Evolutionary conservation across 306 rosid species (phyloP).

Genomic region (Rubus idaeus): DNA sequence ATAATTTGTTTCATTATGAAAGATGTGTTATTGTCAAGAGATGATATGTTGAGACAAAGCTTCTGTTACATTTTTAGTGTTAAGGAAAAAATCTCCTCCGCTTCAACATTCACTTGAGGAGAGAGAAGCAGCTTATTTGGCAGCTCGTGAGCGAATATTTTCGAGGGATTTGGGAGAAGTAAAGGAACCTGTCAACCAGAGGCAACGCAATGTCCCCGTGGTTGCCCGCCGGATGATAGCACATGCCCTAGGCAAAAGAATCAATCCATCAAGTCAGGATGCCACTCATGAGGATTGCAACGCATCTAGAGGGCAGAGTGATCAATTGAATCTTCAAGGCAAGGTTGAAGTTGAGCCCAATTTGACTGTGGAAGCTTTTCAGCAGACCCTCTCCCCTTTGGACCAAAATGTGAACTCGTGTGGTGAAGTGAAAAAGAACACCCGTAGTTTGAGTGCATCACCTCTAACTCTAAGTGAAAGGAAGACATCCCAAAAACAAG

Average conservation of each 20-base stretch:
- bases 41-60: constrained; percentile 14
- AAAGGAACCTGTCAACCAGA: constrained; percentile 54
- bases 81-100: constrained; percentile 34
- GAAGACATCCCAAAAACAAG: constrained; percentile 36
- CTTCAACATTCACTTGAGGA: constrained; percentile 71
- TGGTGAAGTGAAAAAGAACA: constrained; percentile 29
- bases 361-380: constrained; percentile 30
- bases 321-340: constrained; percentile 35
- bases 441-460: constrained; percentile 26
- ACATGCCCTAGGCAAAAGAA: constrained; percentile 88
- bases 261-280: constrained; percentile 45
- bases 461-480: constrained; percentile 28
- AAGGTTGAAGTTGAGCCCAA: constrained; percentile 31
- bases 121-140: constrained; percentile 80
- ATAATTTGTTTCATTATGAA: background rate
- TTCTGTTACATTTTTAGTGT: constrained; percentile 41
- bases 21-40: background rate
- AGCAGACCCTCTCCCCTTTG: constrained; percentile 24
- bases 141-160: constrained; percentile 89
- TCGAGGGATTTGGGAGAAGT: constrained; percentile 51
- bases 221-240: constrained; percentile 99
- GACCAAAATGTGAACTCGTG: constrained; percentile 28
- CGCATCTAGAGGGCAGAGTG: constrained; percentile 33
- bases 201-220: constrained; percentile 71
- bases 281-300: constrained; percentile 27